Conservation (phyloP, 2,329 filamentous ascomycete species). For the Sclerotinia minor region DNA sequence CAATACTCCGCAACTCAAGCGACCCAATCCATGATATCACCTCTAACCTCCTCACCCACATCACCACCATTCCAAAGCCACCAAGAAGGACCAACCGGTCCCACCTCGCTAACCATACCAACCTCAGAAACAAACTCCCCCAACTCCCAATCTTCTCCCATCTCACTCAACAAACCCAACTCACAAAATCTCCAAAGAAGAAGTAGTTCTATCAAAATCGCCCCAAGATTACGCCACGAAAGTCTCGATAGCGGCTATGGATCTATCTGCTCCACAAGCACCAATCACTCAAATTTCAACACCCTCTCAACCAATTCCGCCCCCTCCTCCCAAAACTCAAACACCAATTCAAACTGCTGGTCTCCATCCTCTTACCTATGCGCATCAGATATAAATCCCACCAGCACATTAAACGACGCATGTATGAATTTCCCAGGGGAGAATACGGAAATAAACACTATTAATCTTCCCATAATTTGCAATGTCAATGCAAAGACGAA, state of each 20-base stretch:
- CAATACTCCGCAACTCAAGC: too few relatives aligned
- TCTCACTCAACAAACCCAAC: background rate
- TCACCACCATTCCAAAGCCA: too few relatives aligned
- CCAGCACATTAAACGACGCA: too few relatives aligned
- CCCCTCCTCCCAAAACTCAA: background rate
- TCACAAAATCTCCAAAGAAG: background rate
- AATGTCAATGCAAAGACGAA: too few relatives aligned
- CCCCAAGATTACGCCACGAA: background rate
- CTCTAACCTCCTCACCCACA: too few relatives aligned
- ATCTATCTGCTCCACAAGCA: background rate
- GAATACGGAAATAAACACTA: too few relatives aligned
- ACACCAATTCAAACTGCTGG: background rate
- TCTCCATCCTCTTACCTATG: background rate
- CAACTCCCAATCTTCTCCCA: background rate
- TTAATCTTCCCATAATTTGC: too few relatives aligned
- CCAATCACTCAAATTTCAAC: background rate
- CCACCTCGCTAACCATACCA: background rate
- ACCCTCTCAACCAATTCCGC: background rate
- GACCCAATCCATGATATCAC: too few relatives aligned
- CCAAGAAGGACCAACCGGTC: too few relatives aligned
- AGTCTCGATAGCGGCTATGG: conserved; percentile 2
- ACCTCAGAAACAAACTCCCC: background rate
- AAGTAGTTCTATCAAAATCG: background rate
- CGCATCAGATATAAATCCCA: too few relatives aligned
- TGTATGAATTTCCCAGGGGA: too few relatives aligned